These are phyloP conservation scores for Meyerozyma guilliermondii DNA, from an alignment of 1,139 yeast genomes.

Conservation along the genomic window DNA sequence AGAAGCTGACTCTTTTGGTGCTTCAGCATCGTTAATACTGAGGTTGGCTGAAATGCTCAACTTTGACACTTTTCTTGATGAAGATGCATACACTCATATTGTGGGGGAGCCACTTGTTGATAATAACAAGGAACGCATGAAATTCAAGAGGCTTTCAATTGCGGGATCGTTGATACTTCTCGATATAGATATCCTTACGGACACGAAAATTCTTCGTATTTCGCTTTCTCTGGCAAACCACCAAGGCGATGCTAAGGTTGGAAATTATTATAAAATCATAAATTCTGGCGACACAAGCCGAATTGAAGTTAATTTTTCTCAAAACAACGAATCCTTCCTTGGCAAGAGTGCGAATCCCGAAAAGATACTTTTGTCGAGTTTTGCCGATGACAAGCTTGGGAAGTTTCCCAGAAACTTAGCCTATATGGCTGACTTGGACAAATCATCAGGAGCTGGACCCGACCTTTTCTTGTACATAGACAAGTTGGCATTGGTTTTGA, in stretches of 20 bases:
- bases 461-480: conserved; percentile 32
- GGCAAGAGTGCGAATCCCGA: conserved; percentile 18
- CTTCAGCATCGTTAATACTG: conserved; percentile 37
- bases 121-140: conserved; percentile 11
- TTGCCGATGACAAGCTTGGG: conserved; percentile 19
- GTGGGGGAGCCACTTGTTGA: conserved; percentile 11
- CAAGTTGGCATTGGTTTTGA: conserved; percentile 25
- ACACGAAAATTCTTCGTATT: conserved; percentile 21
- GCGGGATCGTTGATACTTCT: conserved; percentile 40
- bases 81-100: conserved; percentile 27
- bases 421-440: conserved; percentile 34
- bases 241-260: conserved; percentile 6
- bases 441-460: conserved; percentile 23
- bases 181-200: conserved; percentile 36
- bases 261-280: conserved; percentile 9
- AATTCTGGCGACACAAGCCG: conserved; percentile 3
- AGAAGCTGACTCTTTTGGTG: conserved; percentile 25
- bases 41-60: conserved; percentile 38
- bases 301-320: conserved; percentile 4
- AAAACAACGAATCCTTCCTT: conserved; percentile 5
- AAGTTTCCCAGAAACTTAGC: conserved; percentile 33
- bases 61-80: conserved; percentile 41
- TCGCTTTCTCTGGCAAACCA: conserved; percentile 35
- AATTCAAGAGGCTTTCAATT: conserved; percentile 31
- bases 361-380: conserved; percentile 23